Evolutionary conservation across 495 filamentous ascomycete species (phyloP).

Genomic region (Hyphodiscus hymeniophilus): DNA sequence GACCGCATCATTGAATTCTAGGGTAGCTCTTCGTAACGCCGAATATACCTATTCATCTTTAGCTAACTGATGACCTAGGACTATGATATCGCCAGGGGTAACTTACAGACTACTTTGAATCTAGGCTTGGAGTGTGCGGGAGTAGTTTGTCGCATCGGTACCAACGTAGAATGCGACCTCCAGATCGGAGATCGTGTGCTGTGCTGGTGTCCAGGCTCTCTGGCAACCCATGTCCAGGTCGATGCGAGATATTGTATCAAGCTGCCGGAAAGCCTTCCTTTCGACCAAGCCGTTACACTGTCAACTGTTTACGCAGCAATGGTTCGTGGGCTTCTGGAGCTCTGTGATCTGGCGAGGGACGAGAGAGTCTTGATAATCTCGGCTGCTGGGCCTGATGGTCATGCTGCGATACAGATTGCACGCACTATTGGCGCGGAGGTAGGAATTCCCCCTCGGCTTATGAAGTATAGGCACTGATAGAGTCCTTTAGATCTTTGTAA

Average conservation of each 20-base stretch:
- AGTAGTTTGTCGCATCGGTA: neutral
- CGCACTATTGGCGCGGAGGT: slow-evolving; percentile 46
- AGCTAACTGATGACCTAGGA: neutral
- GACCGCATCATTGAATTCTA: neutral
- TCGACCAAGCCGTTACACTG: neutral
- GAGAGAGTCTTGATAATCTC: slow-evolving; percentile 54
- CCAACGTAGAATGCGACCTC: neutral
- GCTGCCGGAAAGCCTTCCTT: neutral
- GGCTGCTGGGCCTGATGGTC: slow-evolving; percentile 49
- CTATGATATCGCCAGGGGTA: neutral
- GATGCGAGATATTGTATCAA: neutral
- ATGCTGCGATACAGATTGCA: slow-evolving; percentile 50
- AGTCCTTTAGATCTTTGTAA: slow-evolving; percentile 34
- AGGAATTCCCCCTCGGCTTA: slow-evolving; percentile 34
- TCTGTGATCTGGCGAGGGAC: slow-evolving; percentile 33
- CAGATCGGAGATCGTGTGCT: slow-evolving; percentile 1
- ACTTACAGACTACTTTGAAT: neutral
- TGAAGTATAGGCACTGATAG: neutral
- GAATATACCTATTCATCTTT: neutral
- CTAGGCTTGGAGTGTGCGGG: neutral
- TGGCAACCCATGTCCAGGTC: neutral
- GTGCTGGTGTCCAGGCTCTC: neutral
- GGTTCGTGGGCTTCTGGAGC: slow-evolving; percentile 40
- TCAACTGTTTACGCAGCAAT: slow-evolving; percentile 43
- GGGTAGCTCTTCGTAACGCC: neutral